phyloP scores from a whole-genome alignment of 2,329 filamentous ascomycete genomes.

The Didymella sp. region DNA sequence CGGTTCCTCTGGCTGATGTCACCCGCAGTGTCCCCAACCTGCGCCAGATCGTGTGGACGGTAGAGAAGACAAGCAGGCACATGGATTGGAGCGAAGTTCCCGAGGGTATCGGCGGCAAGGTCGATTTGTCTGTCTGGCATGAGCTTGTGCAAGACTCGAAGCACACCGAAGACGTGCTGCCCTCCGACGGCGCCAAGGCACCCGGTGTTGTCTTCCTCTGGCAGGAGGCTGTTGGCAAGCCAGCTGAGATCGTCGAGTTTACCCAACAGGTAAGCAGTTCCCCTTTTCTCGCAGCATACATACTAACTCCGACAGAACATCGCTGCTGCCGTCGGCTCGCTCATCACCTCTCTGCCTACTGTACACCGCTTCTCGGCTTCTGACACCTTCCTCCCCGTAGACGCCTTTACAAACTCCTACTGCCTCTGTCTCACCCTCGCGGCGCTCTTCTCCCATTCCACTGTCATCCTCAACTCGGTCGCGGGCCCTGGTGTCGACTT shows the following conservation, averaged over 20 bases:
- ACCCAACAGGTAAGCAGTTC: slow-evolving; percentile 64
- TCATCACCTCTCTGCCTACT: slow-evolving; percentile 77
- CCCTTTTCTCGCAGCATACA: rapidly evolving
- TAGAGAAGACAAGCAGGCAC: slow-evolving; percentile 86
- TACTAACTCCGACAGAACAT: slow-evolving; percentile 66
- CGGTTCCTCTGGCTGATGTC: slow-evolving; percentile 80
- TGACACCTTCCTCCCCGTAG: slow-evolving; percentile 85
- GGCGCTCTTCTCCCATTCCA: slow-evolving; percentile 83
- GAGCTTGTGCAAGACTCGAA: slow-evolving; percentile 76
- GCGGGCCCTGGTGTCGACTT: slow-evolving; percentile 77
- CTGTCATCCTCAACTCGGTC: slow-evolving; percentile 87
- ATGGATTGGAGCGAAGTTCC: slow-evolving; percentile 96
- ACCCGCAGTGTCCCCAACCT: slow-evolving; percentile 73
- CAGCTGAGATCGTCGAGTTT: slow-evolving; percentile 77
- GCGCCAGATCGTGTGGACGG: slow-evolving; percentile 85
- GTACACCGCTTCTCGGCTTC: slow-evolving; percentile 74
- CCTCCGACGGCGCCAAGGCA: slow-evolving; percentile 62
- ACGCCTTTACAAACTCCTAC: slow-evolving; percentile 80
- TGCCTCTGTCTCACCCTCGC: slow-evolving; percentile 80
- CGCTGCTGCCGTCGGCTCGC: slow-evolving; percentile 82
- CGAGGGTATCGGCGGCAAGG: slow-evolving; percentile 72
- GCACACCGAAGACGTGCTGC: slow-evolving; percentile 66
- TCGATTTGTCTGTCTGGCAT: slow-evolving; percentile 92
- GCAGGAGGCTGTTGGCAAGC: slow-evolving; percentile 59
- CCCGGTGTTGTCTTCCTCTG: slow-evolving; percentile 69